Base-by-base conservation (phyloP, 495 filamentous ascomycete genomes). In the Penicillium silybi region DNA sequence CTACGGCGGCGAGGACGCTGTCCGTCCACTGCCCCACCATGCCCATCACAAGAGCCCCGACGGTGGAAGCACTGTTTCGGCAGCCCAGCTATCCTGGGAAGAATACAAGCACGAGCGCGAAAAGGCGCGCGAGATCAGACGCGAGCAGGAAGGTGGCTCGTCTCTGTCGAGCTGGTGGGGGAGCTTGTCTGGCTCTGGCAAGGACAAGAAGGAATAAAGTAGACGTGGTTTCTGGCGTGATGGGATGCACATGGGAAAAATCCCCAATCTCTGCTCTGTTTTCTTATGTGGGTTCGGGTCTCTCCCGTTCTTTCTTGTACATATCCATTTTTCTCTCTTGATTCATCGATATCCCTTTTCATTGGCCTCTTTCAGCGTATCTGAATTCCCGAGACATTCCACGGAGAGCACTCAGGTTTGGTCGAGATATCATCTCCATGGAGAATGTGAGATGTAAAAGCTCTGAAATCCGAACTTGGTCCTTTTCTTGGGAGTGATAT, bases 1-100 rank as follows among this genome's bases (percentile, higher is more conserved):
- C 3, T 78, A 87, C 55, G 89, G 85, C 6, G 89, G 90, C 1
- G 79, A 84, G 46, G 67, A 75, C 35, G 77, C 76, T n/a, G 72
- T 80, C 7, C 61, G 60, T 18, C 62, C 68, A 11, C 46, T 72
- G n/a, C 70, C 71, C 46, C 16, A 46, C 34, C 44, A 54, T 22
- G 46, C 11, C 22, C 45, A 45, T 25, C 48, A 34, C 23, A 50
- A 59, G 46, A 56, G 38, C 40, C 18, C 23, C 22, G 29, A 49
- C 20, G 53, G 57, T 1, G 44, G 22, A 6, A 46, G 41, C 17
- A 47, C 54, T 8, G 40, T 45, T 15, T 18, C 54, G 0, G 56
- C 54, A 8, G 54, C 60, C 4, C 57, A 59, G 29, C 37, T 62
- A 41, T 73, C 70, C 17, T 75, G 71, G 72, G 71, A 74, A 4